Conservation (phyloP, 2,329 filamentous ascomycete species). For the Talaromyces islandicus region DNA sequence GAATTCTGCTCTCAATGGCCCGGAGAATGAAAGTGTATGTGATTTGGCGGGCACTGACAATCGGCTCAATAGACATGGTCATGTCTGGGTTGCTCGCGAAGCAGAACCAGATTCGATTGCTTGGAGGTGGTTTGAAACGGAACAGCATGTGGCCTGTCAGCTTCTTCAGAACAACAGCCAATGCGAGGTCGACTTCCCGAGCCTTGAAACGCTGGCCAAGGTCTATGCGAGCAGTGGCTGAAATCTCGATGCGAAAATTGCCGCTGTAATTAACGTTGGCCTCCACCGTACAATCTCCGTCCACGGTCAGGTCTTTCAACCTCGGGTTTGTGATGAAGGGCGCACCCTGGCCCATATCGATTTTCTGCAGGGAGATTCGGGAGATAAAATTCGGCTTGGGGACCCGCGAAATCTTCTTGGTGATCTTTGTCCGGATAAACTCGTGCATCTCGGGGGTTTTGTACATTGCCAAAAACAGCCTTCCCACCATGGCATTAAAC, state of each 20-base stretch:
- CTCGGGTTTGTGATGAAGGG: slow-evolving; percentile 85
- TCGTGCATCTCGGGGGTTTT: slow-evolving; percentile 75
- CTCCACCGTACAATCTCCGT: slow-evolving; percentile 83
- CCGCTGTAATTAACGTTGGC: slow-evolving; percentile 84
- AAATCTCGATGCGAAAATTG: slow-evolving; percentile 82
- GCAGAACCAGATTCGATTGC: slow-evolving; percentile 91
- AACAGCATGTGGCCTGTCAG: slow-evolving; percentile 79
- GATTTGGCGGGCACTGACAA: slow-evolving; percentile 91
- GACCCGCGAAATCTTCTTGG: slow-evolving; percentile 91
- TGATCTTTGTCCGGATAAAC: slow-evolving; percentile 76
- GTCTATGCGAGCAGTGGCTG: slow-evolving; percentile 88
- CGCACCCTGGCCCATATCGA: slow-evolving; percentile 79
- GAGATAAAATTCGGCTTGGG: slow-evolving; percentile 88
- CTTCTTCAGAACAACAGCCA: slow-evolving; percentile 78
- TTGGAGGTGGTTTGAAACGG: slow-evolving; percentile 89
- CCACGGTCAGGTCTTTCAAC: slow-evolving; percentile 81
- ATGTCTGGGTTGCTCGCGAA: slow-evolving; percentile 93
- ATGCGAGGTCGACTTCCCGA: slow-evolving; percentile 79
- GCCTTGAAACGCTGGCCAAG: slow-evolving; percentile 83
- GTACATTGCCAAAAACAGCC: slow-evolving; percentile 82
- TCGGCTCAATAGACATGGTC: slow-evolving; percentile 89
- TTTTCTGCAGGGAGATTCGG: slow-evolving; percentile 71
- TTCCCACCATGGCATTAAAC: slow-evolving; percentile 85
- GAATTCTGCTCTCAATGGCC: slow-evolving; percentile 90
- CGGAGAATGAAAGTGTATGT: slow-evolving; percentile 88